Evolutionary conservation across 208 protist genomes (phyloP), one percentile per base, ranked within the genome.

Genomic region (Porcisia hertigi): DNA sequence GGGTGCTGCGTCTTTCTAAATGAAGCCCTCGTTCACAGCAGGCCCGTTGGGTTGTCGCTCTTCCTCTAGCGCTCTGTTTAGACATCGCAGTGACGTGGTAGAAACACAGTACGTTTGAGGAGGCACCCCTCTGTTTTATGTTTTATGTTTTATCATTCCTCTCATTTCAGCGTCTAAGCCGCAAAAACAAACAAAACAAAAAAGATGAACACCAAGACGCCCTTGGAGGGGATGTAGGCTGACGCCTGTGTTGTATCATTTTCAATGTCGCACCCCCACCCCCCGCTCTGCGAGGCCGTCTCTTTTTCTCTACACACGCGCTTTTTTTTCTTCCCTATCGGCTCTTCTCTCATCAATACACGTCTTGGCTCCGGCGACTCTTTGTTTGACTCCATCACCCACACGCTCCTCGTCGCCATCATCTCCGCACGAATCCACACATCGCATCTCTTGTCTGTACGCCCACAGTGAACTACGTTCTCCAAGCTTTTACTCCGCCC

Each of bases 351-450:
- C 34, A 64, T 34, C 59, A 64, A 58, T 25, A 23, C 18, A 58
- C 54, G 18, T 12, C 59, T 53, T 60, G 36, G 63, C 54, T 71
- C 12, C 36, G n/a, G 25, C 14, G n/a, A 69, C 69, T 72, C 36
- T 62, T 39, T 18, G n/a, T 23, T 12, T 62, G 41, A 62, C 62
- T 30, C 16, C 8, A 12, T 49, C 36, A 0, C 39, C 20, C 5
- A 45, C 39, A 18, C 62, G 8, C 62, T 2, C 39, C 39, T 66
- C 39, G 23, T 3, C 39, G 5, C 4, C 12, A 43, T 23, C 34
- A 62, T 30, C 23, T 2, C 12, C 6, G 58, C 25, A 36, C 14
- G 11, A 4, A 36, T 30, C 30, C 12, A 20, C 14, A 41, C 62
- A 30, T 11, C 4, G 2, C 62, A n/a, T 23, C 34, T 16, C 7